Percentiles rank a stretch among this genome's conserved stretches.
Evolutionary conservation across 2,329 filamentous ascomycete genomes (phyloP).

Genomic region (Blastomyces percursus): DNA sequence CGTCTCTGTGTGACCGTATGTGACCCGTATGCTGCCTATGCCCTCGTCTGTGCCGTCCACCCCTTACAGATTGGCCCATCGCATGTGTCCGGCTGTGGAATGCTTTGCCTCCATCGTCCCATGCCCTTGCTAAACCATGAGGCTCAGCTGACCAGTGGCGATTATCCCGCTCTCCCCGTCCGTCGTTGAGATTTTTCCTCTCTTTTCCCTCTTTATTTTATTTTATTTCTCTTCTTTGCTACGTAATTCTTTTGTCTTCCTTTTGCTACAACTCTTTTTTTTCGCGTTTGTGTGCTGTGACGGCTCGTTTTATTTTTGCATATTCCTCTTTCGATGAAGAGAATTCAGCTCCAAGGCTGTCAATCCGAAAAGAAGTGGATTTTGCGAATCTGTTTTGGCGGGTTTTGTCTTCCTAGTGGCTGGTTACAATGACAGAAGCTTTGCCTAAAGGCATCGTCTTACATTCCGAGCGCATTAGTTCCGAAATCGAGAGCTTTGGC

Average conservation of each 20-base stretch:
- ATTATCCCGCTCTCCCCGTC: not conserved
- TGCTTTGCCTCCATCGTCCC: not conserved
- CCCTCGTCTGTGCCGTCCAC: too few species aligned
- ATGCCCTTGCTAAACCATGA: not conserved
- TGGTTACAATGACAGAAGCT: conserved; percentile 26
- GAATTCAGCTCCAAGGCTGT: not conserved
- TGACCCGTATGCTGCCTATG: too few species aligned
- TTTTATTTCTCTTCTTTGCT: not conserved
- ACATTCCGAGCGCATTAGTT: conserved; percentile 28
- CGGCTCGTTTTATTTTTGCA: not conserved
- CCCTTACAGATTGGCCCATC: not conserved
- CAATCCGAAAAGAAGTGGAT: conserved; percentile 3
- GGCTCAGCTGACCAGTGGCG: not conserved
- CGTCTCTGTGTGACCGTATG: too few species aligned
- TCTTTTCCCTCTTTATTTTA: not conserved
- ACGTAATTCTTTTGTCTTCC: not conserved
- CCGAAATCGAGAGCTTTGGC: conserved; percentile 28
- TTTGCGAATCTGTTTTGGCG: too few species aligned
- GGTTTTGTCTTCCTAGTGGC: not conserved
- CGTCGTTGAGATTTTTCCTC: not conserved
- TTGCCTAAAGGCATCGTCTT: conserved; percentile 32
- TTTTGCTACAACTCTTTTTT: not conserved
- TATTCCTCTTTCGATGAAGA: not conserved
- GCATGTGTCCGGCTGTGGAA: not conserved
- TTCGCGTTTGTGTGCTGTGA: not conserved